phyloP scores from a whole-genome alignment of 2,329 filamentous ascomycete species.

The Penicillium polonicum region DNA sequence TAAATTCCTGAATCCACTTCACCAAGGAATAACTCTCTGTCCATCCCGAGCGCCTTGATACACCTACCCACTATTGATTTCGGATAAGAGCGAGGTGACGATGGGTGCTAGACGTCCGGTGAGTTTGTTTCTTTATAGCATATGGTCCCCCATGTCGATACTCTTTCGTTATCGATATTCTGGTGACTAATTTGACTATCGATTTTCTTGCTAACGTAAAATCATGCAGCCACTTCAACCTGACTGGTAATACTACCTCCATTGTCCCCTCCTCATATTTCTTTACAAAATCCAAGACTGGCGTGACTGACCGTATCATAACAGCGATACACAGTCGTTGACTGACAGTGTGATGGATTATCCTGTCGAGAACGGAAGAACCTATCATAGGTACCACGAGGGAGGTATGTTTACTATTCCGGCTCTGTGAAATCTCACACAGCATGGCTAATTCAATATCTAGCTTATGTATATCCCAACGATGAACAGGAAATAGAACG shows the following conservation, averaged over 20 bases:
- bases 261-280: not conserved
- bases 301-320: constrained; percentile 7
- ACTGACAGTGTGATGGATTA: constrained; percentile 46
- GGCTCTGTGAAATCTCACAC: not conserved
- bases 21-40: constrained; percentile 1
- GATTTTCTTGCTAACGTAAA: not conserved
- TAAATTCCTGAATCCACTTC: constrained; percentile 7
- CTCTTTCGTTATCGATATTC: not conserved
- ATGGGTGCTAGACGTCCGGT: constrained; percentile 22
- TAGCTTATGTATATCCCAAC: constrained; percentile 51
- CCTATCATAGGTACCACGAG: constrained; percentile 48
- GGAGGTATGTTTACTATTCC: constrained; percentile 34
- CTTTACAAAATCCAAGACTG: not conserved
- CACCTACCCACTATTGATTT: not conserved
- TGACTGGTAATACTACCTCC: constrained; percentile 5
- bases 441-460: constrained; percentile 16
- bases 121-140: constrained; percentile 5
- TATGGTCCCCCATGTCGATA: not conserved
- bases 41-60: constrained; percentile 2
- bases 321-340: constrained; percentile 44
- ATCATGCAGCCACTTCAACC: not conserved
- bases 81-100: constrained; percentile 8
- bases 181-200: not conserved
- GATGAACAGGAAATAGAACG: constrained; percentile 57
- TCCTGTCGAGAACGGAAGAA: constrained; percentile 43